Evolutionary conservation across 129 eudicot species (phyloP), one percentile per base, ranked within the genome.

Genomic region (Rutidosis leptorrhynchoides): DNA sequence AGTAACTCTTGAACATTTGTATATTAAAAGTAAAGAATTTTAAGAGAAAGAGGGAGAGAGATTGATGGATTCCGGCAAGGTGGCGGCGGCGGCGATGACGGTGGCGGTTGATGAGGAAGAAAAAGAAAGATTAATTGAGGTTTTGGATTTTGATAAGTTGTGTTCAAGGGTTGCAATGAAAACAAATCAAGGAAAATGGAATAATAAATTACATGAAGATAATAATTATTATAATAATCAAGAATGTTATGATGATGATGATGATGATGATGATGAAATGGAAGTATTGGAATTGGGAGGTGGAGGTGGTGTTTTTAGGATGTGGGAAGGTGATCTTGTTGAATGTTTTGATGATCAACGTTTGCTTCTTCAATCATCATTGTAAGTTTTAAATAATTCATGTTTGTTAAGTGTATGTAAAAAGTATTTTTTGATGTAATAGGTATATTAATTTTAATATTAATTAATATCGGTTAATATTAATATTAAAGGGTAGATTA

Each of bases 291-390:
- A 55, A 23, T 55, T 55, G 12, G 66, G 66, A 3, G 86, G 54
- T 19, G 83, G 78, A 11, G 68, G 84, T 3, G 91, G 92, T 58
- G 87, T 89, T 64, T 69, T 84, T 26, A 83, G 99, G 79, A 89
- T 94, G 99, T 94, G 99, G 99, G 99, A 94, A 83, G 99, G 99
- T 71, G 95, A 84, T 35, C 78, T 94, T 67, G 64, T 94, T 68
- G 90, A 86, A 73, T 89, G 90, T 69, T 83, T 80, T 28, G 93
- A 89, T 46, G 88, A 94, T 72, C 93, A 65, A 14, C 82, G 85
- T 17, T 68, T 94, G 70, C 74, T 84, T 65, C 81, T 94, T 64
- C 79, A 89, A 77, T 86, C 99, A 12, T 40, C 79, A 25, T 82
- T 93, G 99, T 94, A 74, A 60, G 80, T 61, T 58, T 57, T 2